Evolutionary conservation across 2,329 filamentous ascomycete species (phyloP).

Genomic region (Scedosporium aurantiacum): DNA sequence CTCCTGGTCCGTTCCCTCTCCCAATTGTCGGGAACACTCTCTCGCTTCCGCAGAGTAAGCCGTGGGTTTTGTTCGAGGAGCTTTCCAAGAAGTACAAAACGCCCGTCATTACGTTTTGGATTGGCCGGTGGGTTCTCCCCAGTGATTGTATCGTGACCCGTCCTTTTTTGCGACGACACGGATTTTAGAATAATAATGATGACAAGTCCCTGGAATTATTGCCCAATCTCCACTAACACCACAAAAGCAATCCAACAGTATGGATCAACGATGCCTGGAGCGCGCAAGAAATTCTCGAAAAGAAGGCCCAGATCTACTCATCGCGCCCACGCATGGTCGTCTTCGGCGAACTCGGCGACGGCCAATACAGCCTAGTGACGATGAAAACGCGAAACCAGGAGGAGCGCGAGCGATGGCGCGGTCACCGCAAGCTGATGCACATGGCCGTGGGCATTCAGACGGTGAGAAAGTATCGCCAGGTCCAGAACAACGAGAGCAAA

Average conservation of each 20-base stretch:
- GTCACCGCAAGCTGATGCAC: constrained; percentile 13
- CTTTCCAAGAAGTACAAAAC: constrained; percentile 36
- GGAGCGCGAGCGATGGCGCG: constrained; percentile 12
- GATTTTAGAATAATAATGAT: not conserved
- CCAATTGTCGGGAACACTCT: constrained; percentile 47
- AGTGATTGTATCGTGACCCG: not conserved
- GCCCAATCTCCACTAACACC: not conserved
- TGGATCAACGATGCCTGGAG: constrained; percentile 38
- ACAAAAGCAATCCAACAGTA: constrained; percentile 26
- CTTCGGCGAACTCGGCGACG: constrained; percentile 32
- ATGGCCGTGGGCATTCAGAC: constrained; percentile 12
- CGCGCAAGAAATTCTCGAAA: constrained; percentile 42
- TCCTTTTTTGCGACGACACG: not conserved
- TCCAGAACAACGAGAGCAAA: constrained; percentile 14
- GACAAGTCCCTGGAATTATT: not conserved
- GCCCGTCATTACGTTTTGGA: constrained; percentile 45
- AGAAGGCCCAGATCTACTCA: constrained; percentile 37
- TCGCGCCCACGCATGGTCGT: constrained; percentile 37
- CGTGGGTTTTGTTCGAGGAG: constrained; percentile 40
- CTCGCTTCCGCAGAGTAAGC: constrained; percentile 40
- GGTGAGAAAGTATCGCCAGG: constrained; percentile 12
- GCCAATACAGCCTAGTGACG: constrained; percentile 30
- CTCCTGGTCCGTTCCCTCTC: constrained; percentile 41
- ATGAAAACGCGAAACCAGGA: constrained; percentile 26
- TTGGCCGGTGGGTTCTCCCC: constrained; percentile 17